These are phyloP conservation scores for Aulographum hederae DNA, from an alignment of 2,329 filamentous ascomycete genomes.

Conservation along the genomic window DNA sequence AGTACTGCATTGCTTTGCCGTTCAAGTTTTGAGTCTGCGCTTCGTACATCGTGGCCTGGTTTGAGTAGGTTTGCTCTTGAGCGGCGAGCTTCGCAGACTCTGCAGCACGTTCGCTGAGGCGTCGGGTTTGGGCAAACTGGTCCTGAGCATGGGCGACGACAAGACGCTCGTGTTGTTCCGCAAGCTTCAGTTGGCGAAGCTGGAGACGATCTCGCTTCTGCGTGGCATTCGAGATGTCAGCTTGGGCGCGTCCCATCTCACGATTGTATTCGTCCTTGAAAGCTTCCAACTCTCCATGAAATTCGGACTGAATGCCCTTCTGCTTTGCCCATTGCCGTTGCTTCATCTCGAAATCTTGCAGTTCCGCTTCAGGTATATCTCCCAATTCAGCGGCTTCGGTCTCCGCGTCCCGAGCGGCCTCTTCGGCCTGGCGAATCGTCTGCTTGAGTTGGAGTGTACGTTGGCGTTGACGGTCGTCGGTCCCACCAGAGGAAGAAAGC, in stretches of 20 bases:
- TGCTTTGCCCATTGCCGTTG: conserved; percentile 41
- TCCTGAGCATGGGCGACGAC: conserved; percentile 49
- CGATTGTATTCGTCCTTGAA: conserved; percentile 44
- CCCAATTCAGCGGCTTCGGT: conserved; percentile 42
- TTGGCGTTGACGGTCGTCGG: conserved; percentile 58
- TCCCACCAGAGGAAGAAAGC: conserved; percentile 47
- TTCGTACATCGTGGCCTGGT: conserved; percentile 18
- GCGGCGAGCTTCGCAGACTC: conserved; percentile 15
- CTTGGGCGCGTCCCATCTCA: conserved; percentile 42
- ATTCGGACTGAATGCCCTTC: conserved; percentile 29
- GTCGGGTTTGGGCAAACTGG: conserved; percentile 39
- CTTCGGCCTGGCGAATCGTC: conserved; percentile 45
- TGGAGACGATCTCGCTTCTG: conserved; percentile 57
- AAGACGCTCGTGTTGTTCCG: conserved; percentile 53
- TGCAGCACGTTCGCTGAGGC: conserved; percentile 20
- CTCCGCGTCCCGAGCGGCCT: conserved; percentile 16
- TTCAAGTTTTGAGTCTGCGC: conserved; percentile 20
- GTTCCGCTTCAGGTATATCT: conserved; percentile 43
- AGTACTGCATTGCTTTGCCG: conserved; percentile 15
- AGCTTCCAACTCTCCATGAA: conserved; percentile 38
- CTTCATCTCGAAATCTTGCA: conserved; percentile 29
- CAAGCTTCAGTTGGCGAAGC: conserved; percentile 51
- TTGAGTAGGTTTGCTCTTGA: conserved; percentile 19
- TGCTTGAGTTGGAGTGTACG: conserved; percentile 60
- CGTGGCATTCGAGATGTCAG: conserved; percentile 44